A percentile compares a stretch with the other conserved stretches of the same genome.
Evolutionary conservation across 176 grass and related monocot species (phyloP).

Genomic region (Rhipidocladum racemiflorum): DNA sequence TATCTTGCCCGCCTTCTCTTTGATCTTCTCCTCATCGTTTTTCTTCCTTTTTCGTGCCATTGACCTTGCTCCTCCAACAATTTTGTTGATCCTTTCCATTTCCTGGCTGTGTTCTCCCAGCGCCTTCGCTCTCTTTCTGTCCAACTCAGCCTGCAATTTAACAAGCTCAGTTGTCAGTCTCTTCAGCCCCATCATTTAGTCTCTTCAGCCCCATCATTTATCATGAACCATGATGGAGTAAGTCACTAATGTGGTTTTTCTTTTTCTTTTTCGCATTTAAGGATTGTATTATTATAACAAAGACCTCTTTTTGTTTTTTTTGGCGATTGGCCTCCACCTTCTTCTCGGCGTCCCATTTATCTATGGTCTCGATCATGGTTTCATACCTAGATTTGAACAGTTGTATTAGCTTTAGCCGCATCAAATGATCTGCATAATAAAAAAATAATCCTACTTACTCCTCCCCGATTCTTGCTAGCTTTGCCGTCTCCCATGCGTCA

Average conservation of each 20-base stretch:
- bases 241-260: not conserved
- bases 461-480: conserved; percentile 48
- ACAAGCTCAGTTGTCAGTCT: conserved; percentile 9
- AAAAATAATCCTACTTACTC: conserved; percentile 38
- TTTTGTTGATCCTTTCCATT: conserved; percentile 57
- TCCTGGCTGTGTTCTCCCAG: conserved; percentile 47
- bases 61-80: conserved; percentile 52
- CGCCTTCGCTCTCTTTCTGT: conserved; percentile 43
- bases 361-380: conserved; percentile 59
- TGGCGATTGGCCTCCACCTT: conserved; percentile 62
- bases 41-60: conserved; percentile 53
- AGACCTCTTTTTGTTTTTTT: conserved; percentile 72
- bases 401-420: not conserved
- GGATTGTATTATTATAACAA: conserved; percentile 6
- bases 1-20: conserved; percentile 65
- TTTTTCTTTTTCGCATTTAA: not conserved
- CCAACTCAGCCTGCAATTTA: conserved; percentile 54
- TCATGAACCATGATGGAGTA: conserved; percentile 11
- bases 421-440: not conserved
- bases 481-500: conserved; percentile 69
- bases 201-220: not conserved
- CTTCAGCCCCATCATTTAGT: not conserved
- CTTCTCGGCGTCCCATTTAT: conserved; percentile 77
- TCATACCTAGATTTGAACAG: conserved; percentile 47
- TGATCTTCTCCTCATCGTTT: conserved; percentile 59